Evolutionary conservation across 305 asterid genomes (phyloP), one percentile per base, ranked within the genome.

Genomic region (Vinca major): DNA sequence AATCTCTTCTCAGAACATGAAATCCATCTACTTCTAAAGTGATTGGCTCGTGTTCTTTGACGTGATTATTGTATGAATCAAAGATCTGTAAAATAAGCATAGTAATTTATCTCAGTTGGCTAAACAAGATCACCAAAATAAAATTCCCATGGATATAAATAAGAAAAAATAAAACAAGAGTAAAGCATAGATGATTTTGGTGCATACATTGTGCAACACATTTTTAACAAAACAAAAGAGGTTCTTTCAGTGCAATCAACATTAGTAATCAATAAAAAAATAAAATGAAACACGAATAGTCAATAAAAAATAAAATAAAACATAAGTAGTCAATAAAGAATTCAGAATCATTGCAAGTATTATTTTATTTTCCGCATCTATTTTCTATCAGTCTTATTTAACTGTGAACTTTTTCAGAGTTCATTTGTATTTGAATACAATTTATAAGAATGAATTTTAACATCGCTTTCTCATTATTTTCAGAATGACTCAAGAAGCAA

Each of bases 1-100:
- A 26, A 53, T 67, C 61, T 20, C 72, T 70, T 77, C 78, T 73
- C 71, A 55, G 82, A 54, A 81, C 60, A 13, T 74, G 72, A 71
- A 86, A 84, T 53, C 96, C 96, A 61, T 87, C 89, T 2, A 81
- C 72, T 13, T 61, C 56, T 71, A 89, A 50, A 41, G 19, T 40
- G 72, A 89, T 66, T 5, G 10, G n/a, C 45, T 82, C 94, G 77
- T 72, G 76, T 78, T 82, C 77, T 74, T 72, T 73, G 45, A 80
- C 81, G 77, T 81, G 94, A 75, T 89, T 89, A 19, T 78, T 82
- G 69, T 73, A 84, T 45, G 65, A 71, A 82, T 89, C 91, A 70
- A 80, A 79, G 62, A 86, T 79, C 94, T 89, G 80, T 6, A 57
- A 51, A 62, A 77, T 41, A 61, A 63, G n/a, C 54, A 55, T 33